Base-by-base conservation (phyloP, 176 grass and related monocot genomes). In the Aegilops speltoides region DNA sequence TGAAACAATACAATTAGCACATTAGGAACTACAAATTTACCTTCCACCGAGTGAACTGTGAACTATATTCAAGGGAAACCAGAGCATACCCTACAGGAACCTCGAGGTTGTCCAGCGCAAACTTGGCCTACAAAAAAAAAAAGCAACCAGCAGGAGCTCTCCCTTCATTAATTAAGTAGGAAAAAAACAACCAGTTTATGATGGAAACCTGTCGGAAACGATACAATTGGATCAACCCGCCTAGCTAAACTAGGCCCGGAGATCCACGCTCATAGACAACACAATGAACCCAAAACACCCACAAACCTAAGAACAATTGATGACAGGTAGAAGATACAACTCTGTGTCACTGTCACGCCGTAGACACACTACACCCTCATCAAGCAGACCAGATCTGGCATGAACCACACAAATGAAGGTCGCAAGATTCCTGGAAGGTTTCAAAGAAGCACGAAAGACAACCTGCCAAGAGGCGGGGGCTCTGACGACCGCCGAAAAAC, bases 81-180 rank as follows among this genome's bases (percentile, higher is more conserved):
- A 33, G 68, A 38, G 81, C 85, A 19, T 92, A 98, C 96, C 92
- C 91, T 67, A 95, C 90, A 77, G 93, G 96, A 83, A 98, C 93
- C 85, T 98, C 96, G 34, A 98, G 88, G 34, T 91, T 96, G 77
- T 92, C 88, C 71, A 98, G 71, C 32, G 96, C 93, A 79, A 90
- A 89, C 76, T 90, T 91, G 19, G 93, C 96, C 91, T 98, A 46
- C 40, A 83, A 82, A 86, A 92, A 52, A 92, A 52, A 4, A 29
- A 52, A 28, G 71, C 23, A 48, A 75, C 14, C 23, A 15, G 40
- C 72, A 17, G n/a, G 45, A 50, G 41, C 72, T 75, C 72, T 75
- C 40, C 24, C 72, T 48, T 48, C 72, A 48, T 8, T 41, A 72
- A 41, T n/a, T 19, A 31, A 68, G 50, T 54, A 54, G 50, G 16